These are phyloP conservation scores for Entomophthora muscae DNA, from an alignment of 371 early-diverging fungal species.

Conservation along the genomic window DNA sequence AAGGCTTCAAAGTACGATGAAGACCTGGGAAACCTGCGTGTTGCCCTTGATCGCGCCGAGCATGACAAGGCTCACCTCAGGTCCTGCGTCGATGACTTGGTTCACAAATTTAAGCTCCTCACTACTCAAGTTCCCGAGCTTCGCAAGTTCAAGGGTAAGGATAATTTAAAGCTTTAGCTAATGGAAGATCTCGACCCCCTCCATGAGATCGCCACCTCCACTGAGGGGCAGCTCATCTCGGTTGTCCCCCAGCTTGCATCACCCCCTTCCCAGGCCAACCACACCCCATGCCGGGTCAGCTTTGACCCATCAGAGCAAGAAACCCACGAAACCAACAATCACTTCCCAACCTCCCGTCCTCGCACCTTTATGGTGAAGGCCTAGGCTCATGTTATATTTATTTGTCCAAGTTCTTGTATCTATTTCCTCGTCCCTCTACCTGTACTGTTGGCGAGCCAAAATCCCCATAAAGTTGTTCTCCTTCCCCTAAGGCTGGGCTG, in stretches of 20 bases:
- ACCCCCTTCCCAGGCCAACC: background rate
- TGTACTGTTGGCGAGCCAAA: background rate
- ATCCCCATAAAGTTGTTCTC: background rate
- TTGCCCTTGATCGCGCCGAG: conserved; percentile 22
- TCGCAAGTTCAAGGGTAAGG: background rate
- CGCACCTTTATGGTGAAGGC: background rate
- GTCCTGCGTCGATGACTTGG: conserved; percentile 2
- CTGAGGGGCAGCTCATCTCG: background rate
- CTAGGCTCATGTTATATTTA: background rate
- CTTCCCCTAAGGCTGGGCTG: background rate
- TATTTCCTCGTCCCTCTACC: background rate
- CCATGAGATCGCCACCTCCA: background rate
- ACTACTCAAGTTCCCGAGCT: background rate
- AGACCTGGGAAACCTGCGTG: conserved; percentile 25
- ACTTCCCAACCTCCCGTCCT: background rate
- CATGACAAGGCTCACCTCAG: conserved; percentile 26
- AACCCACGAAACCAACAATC: background rate
- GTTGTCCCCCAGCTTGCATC: background rate
- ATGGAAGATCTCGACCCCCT: background rate
- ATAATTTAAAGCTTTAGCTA: background rate
- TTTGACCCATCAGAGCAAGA: background rate
- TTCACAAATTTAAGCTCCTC: conserved; percentile 4
- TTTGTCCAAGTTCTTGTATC: background rate
- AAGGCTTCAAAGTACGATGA: conserved; percentile 49
- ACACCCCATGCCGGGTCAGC: background rate